Evolutionary conservation across 805 yeast species (phyloP).

Genomic region (Ogataea neopini): DNA sequence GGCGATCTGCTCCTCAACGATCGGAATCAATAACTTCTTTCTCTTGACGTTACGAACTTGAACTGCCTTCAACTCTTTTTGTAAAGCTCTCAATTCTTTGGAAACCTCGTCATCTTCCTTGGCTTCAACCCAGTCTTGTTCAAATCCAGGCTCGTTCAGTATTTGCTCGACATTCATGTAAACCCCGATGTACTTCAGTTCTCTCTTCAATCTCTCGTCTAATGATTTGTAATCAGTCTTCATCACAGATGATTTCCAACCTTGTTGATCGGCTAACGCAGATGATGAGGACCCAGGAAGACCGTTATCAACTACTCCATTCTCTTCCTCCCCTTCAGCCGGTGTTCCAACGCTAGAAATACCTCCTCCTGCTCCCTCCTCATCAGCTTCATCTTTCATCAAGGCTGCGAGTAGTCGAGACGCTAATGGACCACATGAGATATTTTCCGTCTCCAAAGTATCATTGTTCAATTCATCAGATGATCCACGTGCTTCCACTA

Average conservation of each 20-base stretch:
- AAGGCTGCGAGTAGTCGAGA: conserved; percentile 83
- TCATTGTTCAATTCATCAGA: conserved; percentile 60
- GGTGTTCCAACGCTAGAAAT: conserved; percentile 19
- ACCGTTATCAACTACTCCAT: conserved; percentile 2
- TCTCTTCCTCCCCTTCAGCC: conserved; percentile 9
- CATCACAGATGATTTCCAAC: conserved; percentile 46
- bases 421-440: conserved; percentile 90
- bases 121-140: conserved; percentile 72
- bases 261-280: conserved; percentile 42
- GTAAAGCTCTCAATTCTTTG: conserved; percentile 75
- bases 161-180: conserved; percentile 61
- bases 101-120: conserved; percentile 95
- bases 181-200: conserved; percentile 86
- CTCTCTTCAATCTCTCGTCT: conserved; percentile 86
- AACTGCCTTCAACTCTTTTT: conserved; percentile 62
- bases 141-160: conserved; percentile 37
- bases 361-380: conserved; percentile 10
- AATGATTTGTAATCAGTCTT: conserved; percentile 72
- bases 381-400: conserved; percentile 47
- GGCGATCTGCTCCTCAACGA: conserved; percentile 85
- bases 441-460: conserved; percentile 64
- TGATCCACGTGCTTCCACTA: conserved; percentile 55
- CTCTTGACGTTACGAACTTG: conserved; percentile 65
- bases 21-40: conserved; percentile 64
- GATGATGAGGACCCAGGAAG: conserved; percentile 23